phyloP scores from a whole-genome alignment of 164 flowering plant genomes.

The Saururus chinensis region DNA sequence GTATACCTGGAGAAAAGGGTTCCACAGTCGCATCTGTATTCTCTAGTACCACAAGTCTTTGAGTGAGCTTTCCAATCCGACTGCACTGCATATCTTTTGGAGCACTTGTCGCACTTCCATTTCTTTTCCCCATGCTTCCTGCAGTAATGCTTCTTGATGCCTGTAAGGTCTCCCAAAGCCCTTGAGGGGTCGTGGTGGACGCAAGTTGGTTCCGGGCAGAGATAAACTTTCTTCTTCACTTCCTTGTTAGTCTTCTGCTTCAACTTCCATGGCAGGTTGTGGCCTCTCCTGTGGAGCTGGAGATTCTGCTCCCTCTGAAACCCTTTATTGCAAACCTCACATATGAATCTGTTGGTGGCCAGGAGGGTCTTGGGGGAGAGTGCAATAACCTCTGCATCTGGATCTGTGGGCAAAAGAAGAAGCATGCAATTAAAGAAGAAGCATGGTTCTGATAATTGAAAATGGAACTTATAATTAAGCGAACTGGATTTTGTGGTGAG shows the following conservation, averaged over 20 bases:
- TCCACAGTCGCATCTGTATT: conserved; percentile 84
- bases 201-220: conserved; percentile 84
- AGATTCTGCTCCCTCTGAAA: conserved; percentile 89
- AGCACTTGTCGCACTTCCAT: conserved; percentile 88
- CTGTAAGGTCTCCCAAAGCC: conserved; percentile 91
- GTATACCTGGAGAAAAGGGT: conserved; percentile 84
- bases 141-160: conserved; percentile 79
- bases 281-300: conserved; percentile 93
- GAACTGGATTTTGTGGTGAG: conserved; percentile 1
- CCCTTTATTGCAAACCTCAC: conserved; percentile 92
- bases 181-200: conserved; percentile 85
- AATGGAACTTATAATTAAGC: background rate
- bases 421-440: conserved; percentile 4
- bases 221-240: conserved; percentile 61
- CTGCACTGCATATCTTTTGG: conserved; percentile 78
- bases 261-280: conserved; percentile 88
- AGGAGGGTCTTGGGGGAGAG: conserved; percentile 81
- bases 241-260: conserved; percentile 75
- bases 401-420: conserved; percentile 40
- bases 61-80: conserved; percentile 95
- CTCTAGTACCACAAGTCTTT: conserved; percentile 80
- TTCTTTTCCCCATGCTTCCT: conserved; percentile 94
- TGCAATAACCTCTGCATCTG: conserved; percentile 84
- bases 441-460: background rate
- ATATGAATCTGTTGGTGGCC: conserved; percentile 89